phyloP scores from a whole-genome alignment of 2,329 filamentous ascomycete species.

The Harringtonia aguacate region DNA sequence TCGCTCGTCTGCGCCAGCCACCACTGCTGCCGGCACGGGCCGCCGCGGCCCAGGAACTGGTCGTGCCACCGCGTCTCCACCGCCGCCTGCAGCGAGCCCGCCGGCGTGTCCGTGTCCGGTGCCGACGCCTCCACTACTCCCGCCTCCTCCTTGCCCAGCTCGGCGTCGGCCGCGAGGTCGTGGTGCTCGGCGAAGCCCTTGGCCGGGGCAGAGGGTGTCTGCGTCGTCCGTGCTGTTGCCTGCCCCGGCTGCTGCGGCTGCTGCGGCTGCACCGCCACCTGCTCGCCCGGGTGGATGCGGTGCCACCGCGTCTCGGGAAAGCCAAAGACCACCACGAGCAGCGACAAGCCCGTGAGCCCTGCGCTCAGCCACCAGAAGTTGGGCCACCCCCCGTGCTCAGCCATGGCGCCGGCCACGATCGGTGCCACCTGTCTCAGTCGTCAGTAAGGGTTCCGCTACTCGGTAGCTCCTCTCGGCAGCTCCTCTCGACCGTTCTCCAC shows the following conservation, averaged over 20 bases:
- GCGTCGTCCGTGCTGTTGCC: too few relatives aligned
- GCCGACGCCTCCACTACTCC: conserved; percentile 14
- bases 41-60: conserved; percentile 43
- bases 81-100: too few relatives aligned
- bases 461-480: too few relatives aligned
- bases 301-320: conserved; percentile 55
- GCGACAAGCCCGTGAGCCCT: conserved; percentile 35
- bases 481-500: too few relatives aligned
- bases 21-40: conserved; percentile 45
- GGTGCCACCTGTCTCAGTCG: conserved; percentile 12
- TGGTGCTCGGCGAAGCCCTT: conserved; percentile 13
- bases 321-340: conserved; percentile 43
- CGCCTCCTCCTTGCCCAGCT: conserved; percentile 1
- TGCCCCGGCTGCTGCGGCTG: too few relatives aligned
- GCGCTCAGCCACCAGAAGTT: conserved; percentile 59
- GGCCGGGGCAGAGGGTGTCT: background rate
- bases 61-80: too few relatives aligned
- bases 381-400: conserved; percentile 45
- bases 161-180: conserved; percentile 8
- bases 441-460: too few relatives aligned
- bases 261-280: too few relatives aligned
- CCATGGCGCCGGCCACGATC: conserved; percentile 42
- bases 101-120: too few relatives aligned
- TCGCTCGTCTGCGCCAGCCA: conserved; percentile 32
- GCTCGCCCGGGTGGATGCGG: conserved; percentile 18